Percentiles rank a stretch among this genome's conserved stretches.
Conservation (phyloP, 441 rosid genomes). For the Euphorbia celastroides region DNA sequence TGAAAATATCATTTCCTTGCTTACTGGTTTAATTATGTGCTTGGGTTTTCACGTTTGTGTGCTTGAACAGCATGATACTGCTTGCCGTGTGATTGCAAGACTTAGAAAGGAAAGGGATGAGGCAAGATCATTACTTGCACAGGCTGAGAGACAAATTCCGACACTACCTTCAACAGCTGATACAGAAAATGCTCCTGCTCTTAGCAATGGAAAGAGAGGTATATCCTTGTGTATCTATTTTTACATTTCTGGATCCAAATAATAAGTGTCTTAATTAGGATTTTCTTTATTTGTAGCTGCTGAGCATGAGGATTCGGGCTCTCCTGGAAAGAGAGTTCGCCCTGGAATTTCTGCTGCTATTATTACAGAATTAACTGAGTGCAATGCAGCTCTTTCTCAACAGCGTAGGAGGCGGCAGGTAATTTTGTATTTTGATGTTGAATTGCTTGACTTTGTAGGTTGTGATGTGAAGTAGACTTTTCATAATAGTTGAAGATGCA, state of each 20-base stretch:
- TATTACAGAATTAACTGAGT: constrained; percentile 74
- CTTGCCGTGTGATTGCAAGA: constrained; percentile 99
- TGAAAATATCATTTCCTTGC: neutral
- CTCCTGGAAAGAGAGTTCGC: constrained; percentile 61
- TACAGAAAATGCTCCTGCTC: constrained; percentile 42
- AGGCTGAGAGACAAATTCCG: constrained; percentile 80
- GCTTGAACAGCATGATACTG: constrained; percentile 89
- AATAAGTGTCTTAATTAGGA: constrained; percentile 16
- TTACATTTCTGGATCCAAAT: constrained; percentile 2
- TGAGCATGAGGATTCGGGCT: constrained; percentile 58
- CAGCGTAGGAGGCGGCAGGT: constrained; percentile 97
- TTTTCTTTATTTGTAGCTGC: constrained; percentile 38
- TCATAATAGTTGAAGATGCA: neutral
- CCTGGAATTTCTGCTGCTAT: constrained; percentile 65
- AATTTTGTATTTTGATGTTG: constrained; percentile 4
- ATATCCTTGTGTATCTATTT: constrained; percentile 11
- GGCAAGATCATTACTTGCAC: constrained; percentile 78
- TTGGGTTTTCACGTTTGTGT: constrained; percentile 1
- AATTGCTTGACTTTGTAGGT: neutral
- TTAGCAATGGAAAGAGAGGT: constrained; percentile 94
- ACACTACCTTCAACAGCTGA: constrained; percentile 39
- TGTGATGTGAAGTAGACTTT: neutral
- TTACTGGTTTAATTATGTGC: constrained; percentile 6
- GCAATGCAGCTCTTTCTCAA: constrained; percentile 86
- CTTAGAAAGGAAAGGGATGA: constrained; percentile 95